These are phyloP conservation scores for Leucosporidium yakuticum DNA, from an alignment of 768 basidiomycete species.

Conservation along the genomic window DNA sequence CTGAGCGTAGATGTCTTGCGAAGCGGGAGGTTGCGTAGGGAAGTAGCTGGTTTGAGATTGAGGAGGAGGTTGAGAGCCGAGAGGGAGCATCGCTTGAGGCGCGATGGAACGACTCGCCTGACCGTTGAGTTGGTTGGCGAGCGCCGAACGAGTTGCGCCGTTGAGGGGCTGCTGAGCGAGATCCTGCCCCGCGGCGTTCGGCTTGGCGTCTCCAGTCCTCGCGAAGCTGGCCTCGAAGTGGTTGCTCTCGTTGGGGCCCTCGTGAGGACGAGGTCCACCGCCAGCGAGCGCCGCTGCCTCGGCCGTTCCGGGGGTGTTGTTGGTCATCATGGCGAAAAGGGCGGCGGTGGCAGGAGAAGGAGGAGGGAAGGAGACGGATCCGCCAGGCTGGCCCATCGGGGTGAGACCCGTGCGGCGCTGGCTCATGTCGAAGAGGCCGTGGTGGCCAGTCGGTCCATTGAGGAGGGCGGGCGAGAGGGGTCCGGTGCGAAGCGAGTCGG, in stretches of 20 bases:
- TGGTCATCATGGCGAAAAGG: slow-evolving; percentile 85
- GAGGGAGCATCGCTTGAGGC: background rate
- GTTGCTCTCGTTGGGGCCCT: slow-evolving; percentile 34
- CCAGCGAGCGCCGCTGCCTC: slow-evolving; percentile 21
- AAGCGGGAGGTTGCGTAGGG: slow-evolving; percentile 6
- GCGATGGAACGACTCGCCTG: background rate
- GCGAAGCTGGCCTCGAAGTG: slow-evolving; percentile 35
- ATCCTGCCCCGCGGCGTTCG: too few relatives aligned
- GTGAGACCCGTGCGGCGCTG: slow-evolving; percentile 74
- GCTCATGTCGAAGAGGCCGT: slow-evolving; percentile 57
- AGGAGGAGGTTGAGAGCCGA: background rate
- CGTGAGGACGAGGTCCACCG: slow-evolving; percentile 30
- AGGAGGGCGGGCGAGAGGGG: slow-evolving; percentile 96
- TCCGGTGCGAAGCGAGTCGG: slow-evolving; percentile 74
- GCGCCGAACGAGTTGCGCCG: slow-evolving; percentile 21
- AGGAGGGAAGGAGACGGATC: slow-evolving; percentile 59
- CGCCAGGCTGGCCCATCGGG: slow-evolving; percentile 44
- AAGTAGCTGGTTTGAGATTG: background rate
- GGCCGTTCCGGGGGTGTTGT: slow-evolving; percentile 41
- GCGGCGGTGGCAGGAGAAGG: slow-evolving; percentile 84
- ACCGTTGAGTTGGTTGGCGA: slow-evolving; percentile 8
- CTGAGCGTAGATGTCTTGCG: background rate
- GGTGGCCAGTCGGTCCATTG: slow-evolving; percentile 62
- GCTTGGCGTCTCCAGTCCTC: slow-evolving; percentile 4
- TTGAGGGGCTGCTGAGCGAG: slow-evolving; percentile 24